Conservation (phyloP, 768 basidiomycete species). For the Phlebiopsis flavidoalba region DNA sequence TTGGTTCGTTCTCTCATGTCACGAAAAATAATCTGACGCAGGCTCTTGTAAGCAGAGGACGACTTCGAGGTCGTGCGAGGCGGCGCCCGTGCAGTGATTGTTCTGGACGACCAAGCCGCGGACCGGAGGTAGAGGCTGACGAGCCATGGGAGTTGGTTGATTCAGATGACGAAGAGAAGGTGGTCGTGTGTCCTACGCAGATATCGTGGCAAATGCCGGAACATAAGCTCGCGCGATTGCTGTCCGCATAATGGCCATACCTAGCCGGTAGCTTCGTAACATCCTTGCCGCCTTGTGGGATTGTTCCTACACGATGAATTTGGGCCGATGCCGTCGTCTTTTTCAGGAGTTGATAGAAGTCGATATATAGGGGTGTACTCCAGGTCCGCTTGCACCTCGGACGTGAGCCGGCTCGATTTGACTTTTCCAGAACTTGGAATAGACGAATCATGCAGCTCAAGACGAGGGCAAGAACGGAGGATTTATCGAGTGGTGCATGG, state of each 20-base stretch:
- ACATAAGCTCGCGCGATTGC: background rate
- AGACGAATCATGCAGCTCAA: too few relatives aligned
- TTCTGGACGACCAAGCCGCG: constrained; percentile 43
- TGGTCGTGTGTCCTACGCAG: constrained; percentile 11
- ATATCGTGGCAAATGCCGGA: constrained; percentile 6
- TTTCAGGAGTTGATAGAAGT: too few relatives aligned
- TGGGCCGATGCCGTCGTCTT: too few relatives aligned
- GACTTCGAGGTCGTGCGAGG: constrained; percentile 57
- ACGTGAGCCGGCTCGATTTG: too few relatives aligned
- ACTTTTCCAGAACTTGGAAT: too few relatives aligned
- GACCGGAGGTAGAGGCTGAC: constrained; percentile 41
- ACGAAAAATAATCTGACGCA: background rate
- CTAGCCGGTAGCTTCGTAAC: too few relatives aligned
- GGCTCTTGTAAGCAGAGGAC: constrained; percentile 27
- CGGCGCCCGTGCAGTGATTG: constrained; percentile 49
- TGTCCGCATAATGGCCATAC: background rate
- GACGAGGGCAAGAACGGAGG: too few relatives aligned
- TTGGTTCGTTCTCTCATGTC: constrained; percentile 17
- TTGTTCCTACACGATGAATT: too few relatives aligned
- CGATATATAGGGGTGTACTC: too few relatives aligned
- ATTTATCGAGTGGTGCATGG: too few relatives aligned
- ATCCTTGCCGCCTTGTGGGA: too few relatives aligned
- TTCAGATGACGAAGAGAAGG: constrained; percentile 32
- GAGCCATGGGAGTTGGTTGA: constrained; percentile 59
- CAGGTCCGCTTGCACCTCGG: too few relatives aligned